Evolutionary conservation across 441 rosid species (phyloP), one percentile per base, ranked within the genome.

Genomic region (Mallotus repandus): DNA sequence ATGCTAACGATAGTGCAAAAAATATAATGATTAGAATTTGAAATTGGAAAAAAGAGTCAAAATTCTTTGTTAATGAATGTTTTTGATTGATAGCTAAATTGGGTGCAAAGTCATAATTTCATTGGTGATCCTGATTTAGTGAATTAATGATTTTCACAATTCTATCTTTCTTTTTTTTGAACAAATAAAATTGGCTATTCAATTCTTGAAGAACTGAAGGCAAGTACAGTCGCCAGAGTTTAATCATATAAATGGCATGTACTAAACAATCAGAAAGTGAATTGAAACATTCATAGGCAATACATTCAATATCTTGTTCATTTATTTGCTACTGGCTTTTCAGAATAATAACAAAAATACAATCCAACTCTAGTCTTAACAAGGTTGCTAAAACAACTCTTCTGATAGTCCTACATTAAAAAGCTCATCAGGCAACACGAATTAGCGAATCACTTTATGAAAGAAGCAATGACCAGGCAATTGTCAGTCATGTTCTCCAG

Each of bases 401-500:
- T 50, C 54, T 50, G 14, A 50, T 13, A 50, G 1, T 50, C 54
- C 54, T 50, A 50, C 4, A 14, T 14, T 38, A 38, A 38, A 15
- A 11, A 13, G 18, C 12, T 50, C 18, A 50, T 13, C 5, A 50
- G 54, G 54, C 54, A 13, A 50, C 54, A 50, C 16, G 14, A 59
- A 11, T 22, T 2, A 13, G 35, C 10, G 35, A 43, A 59, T 77
- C 76, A 84, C 74, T 84, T 83, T 56, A 78, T 10, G 71, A 74
- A 18, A 68, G 90, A 50, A 61, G 93, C 84, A 65, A 90, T 78
- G 38, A 86, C 88, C 21, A 89, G 84, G 72, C 90, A 89, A 68
- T 85, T 86, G 68, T 83, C 84, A 70, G 80, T 76, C 86, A 90
- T 72, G 64, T 81, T 78, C 11, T 58, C 41, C 2, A 89, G 84